Base-by-base conservation (phyloP, 176 grass and related monocot genomes). In the Oryza meyeriana region DNA sequence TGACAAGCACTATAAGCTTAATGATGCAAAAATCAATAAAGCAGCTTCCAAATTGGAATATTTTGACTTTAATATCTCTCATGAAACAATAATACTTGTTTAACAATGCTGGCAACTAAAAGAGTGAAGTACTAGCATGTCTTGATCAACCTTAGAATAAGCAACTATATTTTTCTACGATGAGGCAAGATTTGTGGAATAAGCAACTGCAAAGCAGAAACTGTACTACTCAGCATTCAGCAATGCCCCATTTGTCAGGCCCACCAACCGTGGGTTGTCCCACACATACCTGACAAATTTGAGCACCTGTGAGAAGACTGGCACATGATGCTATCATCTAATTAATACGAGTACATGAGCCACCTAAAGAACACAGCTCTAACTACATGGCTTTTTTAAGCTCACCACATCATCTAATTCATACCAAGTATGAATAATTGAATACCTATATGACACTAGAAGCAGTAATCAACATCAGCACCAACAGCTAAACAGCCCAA, bases 11-110 rank as follows among this genome's bases (percentile, higher is more conserved):
- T 24, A 40, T 24, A 50, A 31, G 39, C 28, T 5, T 25, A 74
- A 38, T 82, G 31, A 42, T 61, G 68, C 16, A 41, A 30, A 35
- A 82, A 31, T 62, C 64, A 22, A 64, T 45, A 42, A 74, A 82
- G 26, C 80, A 73, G 45, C 26, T 55, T 52, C 58, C 4, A 25
- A 13, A 73, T 64, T 45, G 30, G 18, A 32, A 12, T 38, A 1
- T 41, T 10, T 44, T 83, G 29, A 74, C 58, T 47, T 11, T 12
- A 61, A 22, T 25, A 44, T 72, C 64, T 72, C 8, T 28, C 14
- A 45, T 47, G 24, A 58, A 68, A 57, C 32, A 2, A 35, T 34
- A 45, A 28, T 44, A 39, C 64, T 3, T 29, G 32, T 72, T 58
- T 44, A 69, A 18, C 44, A 75, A 41, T 29, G 12, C 59, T 62